Evolutionary conservation across 1,139 yeast species (phyloP).

Genomic region (Yamadazyma triangularis): DNA sequence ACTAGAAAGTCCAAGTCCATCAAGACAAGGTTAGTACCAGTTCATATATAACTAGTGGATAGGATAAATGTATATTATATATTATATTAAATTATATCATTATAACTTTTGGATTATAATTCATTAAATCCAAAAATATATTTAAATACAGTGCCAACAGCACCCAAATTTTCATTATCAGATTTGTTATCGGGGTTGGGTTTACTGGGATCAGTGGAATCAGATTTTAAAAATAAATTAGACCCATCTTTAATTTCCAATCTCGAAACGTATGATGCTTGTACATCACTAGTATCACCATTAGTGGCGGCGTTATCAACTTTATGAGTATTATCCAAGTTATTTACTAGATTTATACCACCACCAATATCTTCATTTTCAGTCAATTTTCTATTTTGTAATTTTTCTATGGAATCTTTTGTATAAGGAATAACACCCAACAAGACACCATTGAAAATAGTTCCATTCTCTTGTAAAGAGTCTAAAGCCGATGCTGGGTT

Average conservation of each 20-base stretch:
- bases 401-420: conserved; percentile 56
- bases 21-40: neutral
- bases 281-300: conserved; percentile 6
- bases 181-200: conserved; percentile 18
- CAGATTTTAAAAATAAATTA: conserved; percentile 31
- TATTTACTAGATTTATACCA: conserved; percentile 15
- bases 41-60: neutral
- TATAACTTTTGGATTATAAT: no score
- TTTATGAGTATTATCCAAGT: conserved; percentile 3
- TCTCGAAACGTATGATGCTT: conserved; percentile 13
- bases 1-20: neutral
- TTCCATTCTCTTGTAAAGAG: conserved; percentile 80
- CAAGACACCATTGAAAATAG: conserved; percentile 62
- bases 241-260: conserved; percentile 42
- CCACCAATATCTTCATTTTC: conserved; percentile 56
- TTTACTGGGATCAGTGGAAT: conserved; percentile 13
- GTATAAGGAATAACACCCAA: conserved; percentile 76
- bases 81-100: no score
- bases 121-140: conserved; percentile 46
- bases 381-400: conserved; percentile 52
- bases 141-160: conserved; percentile 30
- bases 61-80: neutral
- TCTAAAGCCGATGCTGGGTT: conserved; percentile 72
- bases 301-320: conserved; percentile 1
- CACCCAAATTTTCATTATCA: conserved; percentile 28